These are phyloP conservation scores for Lasiodiplodia gonubiensis DNA, from an alignment of 2,329 filamentous ascomycete genomes.

Conservation along the genomic window DNA sequence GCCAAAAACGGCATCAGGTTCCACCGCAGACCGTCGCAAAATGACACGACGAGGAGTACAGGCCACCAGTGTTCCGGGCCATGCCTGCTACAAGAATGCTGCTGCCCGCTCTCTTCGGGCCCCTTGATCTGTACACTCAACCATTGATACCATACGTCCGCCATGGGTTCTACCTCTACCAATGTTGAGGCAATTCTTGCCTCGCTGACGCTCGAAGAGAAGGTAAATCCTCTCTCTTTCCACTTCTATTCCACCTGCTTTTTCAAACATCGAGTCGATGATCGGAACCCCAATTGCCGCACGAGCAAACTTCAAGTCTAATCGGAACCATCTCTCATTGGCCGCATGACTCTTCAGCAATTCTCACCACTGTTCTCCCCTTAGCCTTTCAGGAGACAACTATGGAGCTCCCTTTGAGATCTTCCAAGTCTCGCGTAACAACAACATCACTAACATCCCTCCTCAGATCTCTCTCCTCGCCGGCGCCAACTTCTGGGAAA, in stretches of 20 bases:
- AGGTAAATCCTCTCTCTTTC: constrained; percentile 33
- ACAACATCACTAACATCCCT: not conserved
- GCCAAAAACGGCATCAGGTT: constrained; percentile 14
- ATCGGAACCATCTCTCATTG: not conserved
- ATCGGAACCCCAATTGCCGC: not conserved
- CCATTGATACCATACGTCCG: constrained; percentile 2
- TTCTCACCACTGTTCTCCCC: not conserved
- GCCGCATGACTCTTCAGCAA: not conserved
- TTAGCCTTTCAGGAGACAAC: not conserved
- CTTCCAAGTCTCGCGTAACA: too few relatives aligned
- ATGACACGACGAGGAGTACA: constrained; percentile 9
- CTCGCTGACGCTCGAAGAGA: constrained; percentile 44
- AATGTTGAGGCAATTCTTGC: constrained; percentile 40
- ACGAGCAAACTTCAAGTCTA: not conserved
- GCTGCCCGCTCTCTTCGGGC: not conserved
- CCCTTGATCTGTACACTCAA: not conserved
- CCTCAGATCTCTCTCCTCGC: constrained; percentile 47
- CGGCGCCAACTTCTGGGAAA: constrained; percentile 74
- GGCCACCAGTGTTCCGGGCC: not conserved
- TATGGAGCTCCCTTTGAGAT: not conserved
- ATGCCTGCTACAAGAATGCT: constrained; percentile 15
- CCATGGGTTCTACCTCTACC: constrained; percentile 36
- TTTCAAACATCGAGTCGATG: not conserved
- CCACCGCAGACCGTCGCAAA: not conserved
- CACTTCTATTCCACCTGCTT: too few relatives aligned